Conservation (phyloP, 352 stramenopile species). For the Pythium dissotocum region DNA sequence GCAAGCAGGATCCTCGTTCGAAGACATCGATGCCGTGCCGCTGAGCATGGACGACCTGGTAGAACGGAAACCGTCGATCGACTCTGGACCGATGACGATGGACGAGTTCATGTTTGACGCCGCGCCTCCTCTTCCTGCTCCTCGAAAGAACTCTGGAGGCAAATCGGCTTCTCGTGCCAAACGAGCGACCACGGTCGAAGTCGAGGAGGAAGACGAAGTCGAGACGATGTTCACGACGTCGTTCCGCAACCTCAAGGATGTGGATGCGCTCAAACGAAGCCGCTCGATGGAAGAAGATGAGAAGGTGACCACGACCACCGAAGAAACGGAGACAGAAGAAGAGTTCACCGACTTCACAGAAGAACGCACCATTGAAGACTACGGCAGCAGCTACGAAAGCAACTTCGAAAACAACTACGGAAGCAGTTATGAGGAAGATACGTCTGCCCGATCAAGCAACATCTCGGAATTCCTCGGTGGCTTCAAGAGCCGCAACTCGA, state of each 20-base stretch:
- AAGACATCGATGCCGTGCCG: slow-evolving; percentile 25
- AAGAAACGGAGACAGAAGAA: slow-evolving; percentile 27
- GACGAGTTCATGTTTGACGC: slow-evolving; percentile 29
- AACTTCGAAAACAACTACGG: slow-evolving; percentile 3
- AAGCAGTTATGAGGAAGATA: slow-evolving; percentile 29
- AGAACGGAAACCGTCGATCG: slow-evolving; percentile 12
- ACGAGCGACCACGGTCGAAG: background rate
- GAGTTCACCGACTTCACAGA: slow-evolving; percentile 25
- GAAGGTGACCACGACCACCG: slow-evolving; percentile 13
- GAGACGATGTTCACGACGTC: slow-evolving; percentile 24
- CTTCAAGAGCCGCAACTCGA: slow-evolving; percentile 32
- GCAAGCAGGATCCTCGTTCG: slow-evolving; percentile 16
- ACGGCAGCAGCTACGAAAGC: background rate
- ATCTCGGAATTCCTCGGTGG: slow-evolving; percentile 38
- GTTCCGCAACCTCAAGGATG: slow-evolving; percentile 29
- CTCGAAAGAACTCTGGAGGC: slow-evolving; percentile 17
- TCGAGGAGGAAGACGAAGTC: slow-evolving; percentile 23
- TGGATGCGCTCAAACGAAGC: slow-evolving; percentile 27
- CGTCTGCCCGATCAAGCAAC: slow-evolving; percentile 27
- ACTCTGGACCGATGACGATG: slow-evolving; percentile 31
- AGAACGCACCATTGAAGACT: slow-evolving; percentile 19
- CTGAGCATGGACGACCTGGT: slow-evolving; percentile 27
- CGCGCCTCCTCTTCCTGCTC: slow-evolving; percentile 6
- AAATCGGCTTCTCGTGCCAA: slow-evolving; percentile 16
- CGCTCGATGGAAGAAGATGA: slow-evolving; percentile 28